Conservation (phyloP, 129 eudicot species). For the Saussurea involucrata region DNA sequence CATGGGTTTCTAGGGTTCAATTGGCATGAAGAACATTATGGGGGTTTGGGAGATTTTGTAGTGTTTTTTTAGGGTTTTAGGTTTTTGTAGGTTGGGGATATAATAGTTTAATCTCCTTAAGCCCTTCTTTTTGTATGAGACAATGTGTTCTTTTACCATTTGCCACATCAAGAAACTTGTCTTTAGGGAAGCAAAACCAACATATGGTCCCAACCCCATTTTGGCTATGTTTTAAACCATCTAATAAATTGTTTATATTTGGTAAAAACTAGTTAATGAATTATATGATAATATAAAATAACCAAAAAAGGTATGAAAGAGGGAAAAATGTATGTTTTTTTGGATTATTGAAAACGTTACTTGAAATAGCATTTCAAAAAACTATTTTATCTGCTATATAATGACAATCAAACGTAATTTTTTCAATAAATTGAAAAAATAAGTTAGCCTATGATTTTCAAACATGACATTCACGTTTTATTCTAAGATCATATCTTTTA, state of each 20-base stretch:
- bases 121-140: slow-evolving; percentile 37
- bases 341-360: not conserved
- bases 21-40: slow-evolving; percentile 17
- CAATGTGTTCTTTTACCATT: slow-evolving; percentile 32
- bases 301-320: not conserved
- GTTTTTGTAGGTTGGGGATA: slow-evolving; percentile 22
- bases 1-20: slow-evolving; percentile 32
- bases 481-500: not conserved
- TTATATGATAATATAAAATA: not conserved
- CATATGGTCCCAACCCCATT: slow-evolving; percentile 24
- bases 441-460: no score
- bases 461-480: no score
- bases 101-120: slow-evolving; percentile 34
- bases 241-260: not conserved
- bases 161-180: slow-evolving; percentile 27
- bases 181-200: slow-evolving; percentile 10
- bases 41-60: slow-evolving; percentile 29
- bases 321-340: no score
- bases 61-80: slow-evolving; percentile 26
- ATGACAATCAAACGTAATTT: no score
- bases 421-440: no score
- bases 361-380: no score
- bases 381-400: not conserved
- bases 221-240: not conserved
- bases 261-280: not conserved